These are phyloP conservation scores for Cytospora piceicola DNA, from an alignment of 2,329 filamentous ascomycete genomes.

Conservation along the genomic window DNA sequence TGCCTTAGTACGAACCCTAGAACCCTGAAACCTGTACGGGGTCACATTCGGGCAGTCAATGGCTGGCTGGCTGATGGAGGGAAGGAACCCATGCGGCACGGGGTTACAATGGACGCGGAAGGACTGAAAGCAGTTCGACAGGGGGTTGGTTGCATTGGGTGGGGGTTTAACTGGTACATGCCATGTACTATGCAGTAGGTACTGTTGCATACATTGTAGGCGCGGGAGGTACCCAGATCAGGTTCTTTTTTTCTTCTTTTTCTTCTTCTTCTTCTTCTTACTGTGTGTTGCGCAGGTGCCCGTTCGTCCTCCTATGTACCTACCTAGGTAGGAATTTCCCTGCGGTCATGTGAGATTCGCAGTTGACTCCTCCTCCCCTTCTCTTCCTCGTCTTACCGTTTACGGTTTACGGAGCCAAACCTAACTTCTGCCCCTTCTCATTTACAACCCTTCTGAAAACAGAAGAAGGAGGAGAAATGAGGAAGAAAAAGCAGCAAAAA, in stretches of 20 bases:
- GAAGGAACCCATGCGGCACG: conserved; percentile 2
- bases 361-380: too few species aligned
- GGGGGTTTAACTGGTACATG: too few species aligned
- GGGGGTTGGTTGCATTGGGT: background rate
- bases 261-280: too few species aligned
- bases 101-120: background rate
- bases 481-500: background rate
- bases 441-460: background rate
- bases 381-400: background rate
- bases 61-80: background rate
- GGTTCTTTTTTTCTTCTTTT: background rate
- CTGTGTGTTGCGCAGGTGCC: background rate
- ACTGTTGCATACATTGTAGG: background rate
- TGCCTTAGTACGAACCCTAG: too few species aligned
- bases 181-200: background rate
- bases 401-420: background rate
- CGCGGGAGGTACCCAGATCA: background rate
- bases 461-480: background rate
- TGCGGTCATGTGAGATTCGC: background rate
- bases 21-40: background rate
- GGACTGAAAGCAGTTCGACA: background rate
- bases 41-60: too few species aligned
- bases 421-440: background rate
- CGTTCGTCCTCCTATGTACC: too few species aligned
- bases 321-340: too few species aligned